phyloP scores from a whole-genome alignment of 73 alveolate genomes.

The Paramecium bursaria region DNA sequence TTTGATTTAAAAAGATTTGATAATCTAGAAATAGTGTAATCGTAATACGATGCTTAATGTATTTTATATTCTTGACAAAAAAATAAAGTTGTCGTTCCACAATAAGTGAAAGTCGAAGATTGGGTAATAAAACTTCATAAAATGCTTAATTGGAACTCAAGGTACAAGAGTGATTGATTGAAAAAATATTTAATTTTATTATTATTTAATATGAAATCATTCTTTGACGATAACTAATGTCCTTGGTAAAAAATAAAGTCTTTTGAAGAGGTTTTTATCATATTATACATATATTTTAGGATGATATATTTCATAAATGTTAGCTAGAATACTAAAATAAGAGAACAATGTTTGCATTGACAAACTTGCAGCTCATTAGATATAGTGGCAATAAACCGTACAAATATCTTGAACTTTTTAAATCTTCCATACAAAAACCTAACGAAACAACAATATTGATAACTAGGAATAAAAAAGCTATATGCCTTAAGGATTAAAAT shows the following conservation, averaged over 20 bases:
- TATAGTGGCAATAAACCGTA: not conserved
- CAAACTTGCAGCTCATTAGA: not conserved
- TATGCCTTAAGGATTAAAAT: not conserved
- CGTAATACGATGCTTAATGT: conserved; percentile 51
- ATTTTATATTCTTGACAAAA: conserved; percentile 18
- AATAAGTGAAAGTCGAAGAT: not conserved
- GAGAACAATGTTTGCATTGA: conserved; percentile 8
- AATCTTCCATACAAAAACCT: not conserved
- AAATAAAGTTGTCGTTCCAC: not conserved
- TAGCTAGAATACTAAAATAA: conserved; percentile 8
- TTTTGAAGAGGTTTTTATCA: no score
- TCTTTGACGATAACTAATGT: no score
- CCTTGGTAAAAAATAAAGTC: no score
- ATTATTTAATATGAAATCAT: no score
- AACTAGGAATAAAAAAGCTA: conserved; percentile 4
- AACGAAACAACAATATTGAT: conserved; percentile 8
- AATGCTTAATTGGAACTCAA: conserved; percentile 70
- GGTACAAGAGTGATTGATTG: no score
- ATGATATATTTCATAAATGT: conserved; percentile 32
- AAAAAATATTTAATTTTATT: no score
- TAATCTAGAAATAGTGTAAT: not conserved
- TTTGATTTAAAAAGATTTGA: conserved; percentile 42
- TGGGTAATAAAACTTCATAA: conserved; percentile 61
- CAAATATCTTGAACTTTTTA: conserved; percentile 41
- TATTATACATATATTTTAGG: conserved; percentile 14